Evolutionary conservation across 805 yeast species (phyloP), one percentile per base, ranked within the genome.

Genomic region (Helenozyma baotianmanensis): DNA sequence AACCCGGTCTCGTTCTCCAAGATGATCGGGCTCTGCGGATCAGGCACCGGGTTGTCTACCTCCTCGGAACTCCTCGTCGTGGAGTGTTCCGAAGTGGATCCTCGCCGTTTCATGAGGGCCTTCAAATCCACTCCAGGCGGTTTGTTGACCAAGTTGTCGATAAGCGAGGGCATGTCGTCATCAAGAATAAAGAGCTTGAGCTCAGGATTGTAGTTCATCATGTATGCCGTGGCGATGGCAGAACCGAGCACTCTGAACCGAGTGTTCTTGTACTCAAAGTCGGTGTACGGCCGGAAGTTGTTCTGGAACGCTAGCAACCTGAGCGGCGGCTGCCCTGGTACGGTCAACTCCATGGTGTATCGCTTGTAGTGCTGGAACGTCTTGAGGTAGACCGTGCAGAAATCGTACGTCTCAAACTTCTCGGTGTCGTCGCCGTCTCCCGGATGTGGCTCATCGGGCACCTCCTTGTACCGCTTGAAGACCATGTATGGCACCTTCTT

Each of bases 241-340:
- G 68, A 54, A 4, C 72, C 71, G 13, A 59, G 29, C 4, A 64
- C 47, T 29, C 72, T 51, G 42, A 66, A 66, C 10, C 68, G 43
- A 3, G 70, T 64, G 24, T 39, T 42, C 23, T 53, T 53, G 39
- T 62, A 65, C 19, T 30, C 47, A 42, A 66, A 66, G 47, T 66
- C 72, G 9, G 66, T 53, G 41, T 58, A 62, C 3, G 70, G 65
- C 33, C 56, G 51, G 41, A 47, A 51, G 34, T 56, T 56, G 46
- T 60, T 56, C 42, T 61, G 62, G 35, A 64, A 65, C 29, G 55
- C 47, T 5, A 56, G 25, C 7, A 66, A 37, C 21, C 48, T 53
- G 41, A 62, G 56, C 6, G 40, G 22, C 8, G 39, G 26, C n/a
- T 27, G 31, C n/a, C 45, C 46, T 4, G 30, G 36, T 7, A 53